Conservation (phyloP, 495 filamentous ascomycete species). For the Penicillium simplicissimum region DNA sequence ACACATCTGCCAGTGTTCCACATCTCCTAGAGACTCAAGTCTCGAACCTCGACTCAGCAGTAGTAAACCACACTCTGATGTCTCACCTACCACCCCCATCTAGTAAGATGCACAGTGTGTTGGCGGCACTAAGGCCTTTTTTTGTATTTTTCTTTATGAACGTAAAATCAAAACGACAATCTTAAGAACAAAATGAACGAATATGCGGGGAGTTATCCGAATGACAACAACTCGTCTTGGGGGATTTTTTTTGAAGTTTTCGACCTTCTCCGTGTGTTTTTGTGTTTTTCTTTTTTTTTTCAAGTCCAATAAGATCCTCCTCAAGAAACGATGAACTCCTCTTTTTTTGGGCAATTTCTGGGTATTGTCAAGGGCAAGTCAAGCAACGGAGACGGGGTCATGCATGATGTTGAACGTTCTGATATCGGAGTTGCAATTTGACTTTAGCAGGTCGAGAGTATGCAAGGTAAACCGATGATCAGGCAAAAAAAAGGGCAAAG, state of each 20-base stretch:
- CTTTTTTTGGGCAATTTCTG: not conserved
- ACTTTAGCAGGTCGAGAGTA: not conserved
- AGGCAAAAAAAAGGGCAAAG: not conserved
- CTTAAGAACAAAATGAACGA: not conserved
- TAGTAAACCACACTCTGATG: not conserved
- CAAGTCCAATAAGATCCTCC: not conserved
- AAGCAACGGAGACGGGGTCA: not conserved
- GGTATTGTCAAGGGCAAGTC: not conserved
- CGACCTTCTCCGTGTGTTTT: not conserved
- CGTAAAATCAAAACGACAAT: not conserved
- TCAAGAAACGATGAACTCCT: not conserved
- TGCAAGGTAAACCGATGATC: not conserved
- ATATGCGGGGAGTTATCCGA: not conserved
- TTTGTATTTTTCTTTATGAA: conserved; percentile 4
- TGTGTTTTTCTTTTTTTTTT: not conserved
- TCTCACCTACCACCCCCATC: not conserved
- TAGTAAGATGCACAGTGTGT: not conserved
- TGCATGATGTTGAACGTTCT: not conserved
- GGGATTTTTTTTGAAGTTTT: not conserved
- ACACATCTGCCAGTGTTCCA: not conserved
- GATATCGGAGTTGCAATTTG: not conserved
- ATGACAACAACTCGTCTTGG: not conserved
- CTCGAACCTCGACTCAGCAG: not conserved
- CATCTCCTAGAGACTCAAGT: not conserved
- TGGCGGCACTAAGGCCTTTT: conserved; percentile 6